Evolutionary conservation across 2,329 filamentous ascomycete genomes (phyloP), one percentile per base, ranked within the genome.

Genomic region (Fusarium guadeloupense): DNA sequence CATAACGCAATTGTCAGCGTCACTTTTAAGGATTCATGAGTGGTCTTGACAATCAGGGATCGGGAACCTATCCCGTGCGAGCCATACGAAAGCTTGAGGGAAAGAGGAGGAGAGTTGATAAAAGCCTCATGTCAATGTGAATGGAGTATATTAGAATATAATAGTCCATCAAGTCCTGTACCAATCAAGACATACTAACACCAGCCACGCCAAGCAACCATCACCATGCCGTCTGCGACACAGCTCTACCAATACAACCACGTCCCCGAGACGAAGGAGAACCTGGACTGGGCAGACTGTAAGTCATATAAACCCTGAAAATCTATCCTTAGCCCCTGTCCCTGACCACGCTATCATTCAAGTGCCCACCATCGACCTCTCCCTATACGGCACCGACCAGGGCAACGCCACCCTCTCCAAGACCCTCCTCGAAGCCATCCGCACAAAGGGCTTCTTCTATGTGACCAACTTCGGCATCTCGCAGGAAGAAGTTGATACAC

Each of bases 401-500:
- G 74, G 74, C 0, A 75, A 76, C 40, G 49, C 49, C 0, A 55
- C 67, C 3, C 69, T 76, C 3, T 66, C 73, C 0, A 40, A 69
- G 10, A 66, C 62, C 0, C 65, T 76, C 1, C 68, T 76, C 13
- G 68, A 76, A 6, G 74, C 74, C 1, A 67, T 76, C 38, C 72
- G 72, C 1, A 75, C 69, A 6, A 76, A 76, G 48, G 72, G 71
- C 0, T 69, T 70, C 45, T 64, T 69, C 26, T 69, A 69, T 5
- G 67, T 88, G 2, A 85, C 81, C 55, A 87, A 89, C 72, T 88
- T 84, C 63, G 83, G 81, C 59, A 81, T 88, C 16, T 75, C 76
- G 1, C 85, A 88, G 67, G 81, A 85, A 34, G 79, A 81, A 23
- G 80, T 88, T 1, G 81, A 88, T 54, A 74, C 75, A 2, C 85